Percentiles rank a stretch among this genome's conserved stretches.
Evolutionary conservation across 495 filamentous ascomycete genomes (phyloP).

Genomic region (Penicillium nucicola): DNA sequence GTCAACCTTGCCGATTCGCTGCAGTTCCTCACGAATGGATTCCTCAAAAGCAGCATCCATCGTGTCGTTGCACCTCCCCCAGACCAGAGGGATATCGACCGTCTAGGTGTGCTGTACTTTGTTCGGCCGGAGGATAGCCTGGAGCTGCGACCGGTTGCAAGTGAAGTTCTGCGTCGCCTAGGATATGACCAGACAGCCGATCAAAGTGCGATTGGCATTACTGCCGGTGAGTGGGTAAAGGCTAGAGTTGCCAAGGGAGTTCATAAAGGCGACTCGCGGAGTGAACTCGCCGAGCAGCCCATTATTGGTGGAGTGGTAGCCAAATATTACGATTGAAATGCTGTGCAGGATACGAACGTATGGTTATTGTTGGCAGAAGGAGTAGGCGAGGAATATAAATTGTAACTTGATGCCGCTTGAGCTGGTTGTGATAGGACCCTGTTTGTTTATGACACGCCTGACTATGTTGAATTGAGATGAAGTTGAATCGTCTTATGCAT

Average conservation of each 20-base stretch:
- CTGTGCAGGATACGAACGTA: too few relatives aligned
- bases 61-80: constrained; percentile 46
- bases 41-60: constrained; percentile 46
- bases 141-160: constrained; percentile 29
- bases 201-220: constrained; percentile 33
- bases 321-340: not conserved
- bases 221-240: constrained; percentile 41
- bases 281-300: not conserved
- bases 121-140: constrained; percentile 35
- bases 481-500: too few relatives aligned
- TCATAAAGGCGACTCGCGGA: not conserved
- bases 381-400: too few relatives aligned
- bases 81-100: constrained; percentile 45
- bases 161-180: constrained; percentile 17
- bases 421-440: too few relatives aligned
- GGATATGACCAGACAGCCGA: constrained; percentile 26
- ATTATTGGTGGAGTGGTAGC: constrained; percentile 1
- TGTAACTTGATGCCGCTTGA: too few relatives aligned
- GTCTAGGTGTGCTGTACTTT: constrained; percentile 50
- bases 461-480: too few relatives aligned
- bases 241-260: constrained; percentile 27
- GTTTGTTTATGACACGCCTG: too few relatives aligned
- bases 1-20: constrained; percentile 50
- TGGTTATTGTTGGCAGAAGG: too few relatives aligned
- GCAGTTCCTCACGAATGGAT: constrained; percentile 40